phyloP scores from a whole-genome alignment of 495 filamentous ascomycete genomes.

The Podospora pseudocomata region DNA sequence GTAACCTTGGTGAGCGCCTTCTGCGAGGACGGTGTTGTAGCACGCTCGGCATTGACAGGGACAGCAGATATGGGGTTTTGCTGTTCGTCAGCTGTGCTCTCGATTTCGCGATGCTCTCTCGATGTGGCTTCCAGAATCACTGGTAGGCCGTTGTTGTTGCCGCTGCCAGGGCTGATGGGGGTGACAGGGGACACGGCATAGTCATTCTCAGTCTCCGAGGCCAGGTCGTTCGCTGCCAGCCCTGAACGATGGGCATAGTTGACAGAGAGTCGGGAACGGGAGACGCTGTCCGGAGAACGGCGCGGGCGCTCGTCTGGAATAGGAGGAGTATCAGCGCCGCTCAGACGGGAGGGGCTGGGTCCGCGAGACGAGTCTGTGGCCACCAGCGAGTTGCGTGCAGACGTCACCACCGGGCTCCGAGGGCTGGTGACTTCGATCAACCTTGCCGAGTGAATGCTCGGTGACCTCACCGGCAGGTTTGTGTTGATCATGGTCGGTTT shows the following conservation, averaged over 20 bases:
- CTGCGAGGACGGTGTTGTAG: conserved; percentile 20
- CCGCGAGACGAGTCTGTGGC: conserved; percentile 35
- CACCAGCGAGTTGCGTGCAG: conserved; percentile 44
- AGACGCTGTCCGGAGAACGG: conserved; percentile 21
- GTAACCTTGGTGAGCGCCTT: conserved; percentile 36
- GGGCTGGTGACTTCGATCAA: conserved; percentile 52
- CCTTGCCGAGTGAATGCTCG: conserved; percentile 50
- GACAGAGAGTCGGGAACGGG: conserved; percentile 18
- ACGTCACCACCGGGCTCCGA: conserved; percentile 40
- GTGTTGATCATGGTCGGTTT: conserved; percentile 38
- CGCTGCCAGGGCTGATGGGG: conserved; percentile 11
- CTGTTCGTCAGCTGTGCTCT: not conserved
- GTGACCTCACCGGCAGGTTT: conserved; percentile 41
- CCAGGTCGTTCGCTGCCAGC: conserved; percentile 29
- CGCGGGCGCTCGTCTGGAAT: conserved; percentile 35
- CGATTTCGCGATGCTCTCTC: conserved; percentile 8
- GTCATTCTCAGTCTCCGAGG: conserved; percentile 30
- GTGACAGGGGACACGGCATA: conserved; percentile 16
- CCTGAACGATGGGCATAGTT: conserved; percentile 22
- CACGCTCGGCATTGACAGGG: conserved; percentile 15
- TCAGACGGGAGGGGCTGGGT: conserved; percentile 33
- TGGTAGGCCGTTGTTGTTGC: conserved; percentile 11
- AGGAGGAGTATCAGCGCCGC: conserved; percentile 40
- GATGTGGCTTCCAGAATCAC: conserved; percentile 15
- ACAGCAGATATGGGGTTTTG: conserved; percentile 9